Conservation (phyloP, 768 basidiomycete genomes). For the Artomyces pyxidatus region DNA sequence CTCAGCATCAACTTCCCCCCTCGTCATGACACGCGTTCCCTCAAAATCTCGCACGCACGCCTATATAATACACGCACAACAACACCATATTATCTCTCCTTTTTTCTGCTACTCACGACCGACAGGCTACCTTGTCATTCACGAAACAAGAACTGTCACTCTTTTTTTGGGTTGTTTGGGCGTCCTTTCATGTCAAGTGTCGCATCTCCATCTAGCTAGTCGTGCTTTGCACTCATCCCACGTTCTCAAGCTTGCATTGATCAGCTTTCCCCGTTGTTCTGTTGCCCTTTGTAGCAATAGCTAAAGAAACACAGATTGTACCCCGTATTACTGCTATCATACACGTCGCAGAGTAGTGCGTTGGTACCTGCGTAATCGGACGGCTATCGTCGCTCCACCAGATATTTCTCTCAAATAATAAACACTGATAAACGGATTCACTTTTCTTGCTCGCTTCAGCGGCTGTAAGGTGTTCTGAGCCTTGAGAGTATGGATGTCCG, state of each 20-base stretch:
- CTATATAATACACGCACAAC: slow-evolving; percentile 7
- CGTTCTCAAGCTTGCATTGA: background rate
- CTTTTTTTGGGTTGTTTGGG: slow-evolving; percentile 14
- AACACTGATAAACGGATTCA: background rate
- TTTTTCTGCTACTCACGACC: slow-evolving; percentile 7
- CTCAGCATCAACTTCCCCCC: background rate
- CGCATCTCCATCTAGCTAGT: slow-evolving; percentile 11
- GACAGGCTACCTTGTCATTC: slow-evolving; percentile 39
- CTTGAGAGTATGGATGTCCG: no score
- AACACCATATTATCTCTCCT: background rate
- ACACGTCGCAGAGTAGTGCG: slow-evolving; percentile 7
- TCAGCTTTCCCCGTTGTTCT: background rate
- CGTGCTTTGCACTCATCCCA: background rate
- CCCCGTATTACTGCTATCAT: slow-evolving; percentile 4
- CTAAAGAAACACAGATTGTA: slow-evolving; percentile 2
- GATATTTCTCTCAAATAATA: background rate
- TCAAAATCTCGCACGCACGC: slow-evolving; percentile 8
- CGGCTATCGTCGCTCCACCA: background rate
- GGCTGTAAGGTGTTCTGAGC: no score
- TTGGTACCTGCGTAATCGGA: slow-evolving; percentile 2
- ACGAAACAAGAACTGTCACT: slow-evolving; percentile 41
- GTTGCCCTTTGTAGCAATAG: slow-evolving; percentile 4
- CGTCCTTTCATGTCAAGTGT: background rate
- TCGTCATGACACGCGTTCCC: background rate
- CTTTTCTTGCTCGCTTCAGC: no score